phyloP scores from a whole-genome alignment of 129 eudicot genomes.

The Chrysanthemum makinoi region DNA sequence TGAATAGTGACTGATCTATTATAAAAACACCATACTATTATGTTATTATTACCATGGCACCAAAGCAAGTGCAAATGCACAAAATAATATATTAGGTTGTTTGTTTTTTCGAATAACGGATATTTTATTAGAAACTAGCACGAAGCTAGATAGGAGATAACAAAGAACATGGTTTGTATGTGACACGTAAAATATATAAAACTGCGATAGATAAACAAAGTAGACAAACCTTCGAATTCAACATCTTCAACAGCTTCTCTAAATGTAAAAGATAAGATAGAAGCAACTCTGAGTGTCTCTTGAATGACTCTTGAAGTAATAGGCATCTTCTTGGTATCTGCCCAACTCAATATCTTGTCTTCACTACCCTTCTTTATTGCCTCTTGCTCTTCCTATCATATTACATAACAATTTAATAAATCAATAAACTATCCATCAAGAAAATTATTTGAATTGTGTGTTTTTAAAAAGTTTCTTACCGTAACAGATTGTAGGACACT shows the following conservation, averaged over 20 bases:
- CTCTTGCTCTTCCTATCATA: slow-evolving; percentile 37
- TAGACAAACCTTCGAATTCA: slow-evolving; percentile 41
- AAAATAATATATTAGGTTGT: too few relatives aligned
- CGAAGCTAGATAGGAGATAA: too few relatives aligned
- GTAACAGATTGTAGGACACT: slow-evolving; percentile 29
- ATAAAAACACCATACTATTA: too few relatives aligned
- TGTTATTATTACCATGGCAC: too few relatives aligned
- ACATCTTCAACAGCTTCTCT: slow-evolving; percentile 55
- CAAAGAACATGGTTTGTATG: not conserved
- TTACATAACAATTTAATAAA: slow-evolving; percentile 7
- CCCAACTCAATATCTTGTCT: slow-evolving; percentile 51
- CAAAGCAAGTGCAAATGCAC: too few relatives aligned
- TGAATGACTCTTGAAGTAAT: slow-evolving; percentile 44
- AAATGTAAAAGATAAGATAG: slow-evolving; percentile 55
- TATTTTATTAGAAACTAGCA: too few relatives aligned
- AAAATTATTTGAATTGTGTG: too few relatives aligned
- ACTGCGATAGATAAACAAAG: not conserved
- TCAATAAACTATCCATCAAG: not conserved
- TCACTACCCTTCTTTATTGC: slow-evolving; percentile 30
- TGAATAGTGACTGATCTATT: too few relatives aligned
- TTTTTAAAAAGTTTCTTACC: slow-evolving; percentile 23
- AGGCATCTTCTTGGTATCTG: slow-evolving; percentile 52
- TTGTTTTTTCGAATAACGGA: too few relatives aligned
- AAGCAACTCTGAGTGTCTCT: slow-evolving; percentile 63
- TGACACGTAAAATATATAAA: not conserved